Evolutionary conservation across 2,329 filamentous ascomycete genomes (phyloP), one percentile per base, ranked within the genome.

Genomic region (Ophiostoma novo-ulmi): DNA sequence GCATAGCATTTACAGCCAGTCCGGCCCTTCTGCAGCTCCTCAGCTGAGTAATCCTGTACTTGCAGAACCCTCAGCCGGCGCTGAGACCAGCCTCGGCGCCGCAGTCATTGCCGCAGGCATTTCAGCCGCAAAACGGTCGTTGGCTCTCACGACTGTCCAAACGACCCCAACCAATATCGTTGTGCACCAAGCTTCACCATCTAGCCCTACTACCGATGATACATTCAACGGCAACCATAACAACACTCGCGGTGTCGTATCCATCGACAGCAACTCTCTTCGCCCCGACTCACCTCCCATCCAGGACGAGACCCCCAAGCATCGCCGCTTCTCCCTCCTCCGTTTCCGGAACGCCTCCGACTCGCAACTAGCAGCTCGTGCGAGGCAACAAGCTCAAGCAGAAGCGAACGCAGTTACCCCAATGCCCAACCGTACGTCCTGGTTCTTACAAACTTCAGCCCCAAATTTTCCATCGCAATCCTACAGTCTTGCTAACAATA

Each of bases 271-370:
- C 72, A 73, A 76, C 58, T 73, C 73, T 58, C 71, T 73, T 73
- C 80, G 83, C 48, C 81, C 84, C 14, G 80, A 80, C 48, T 83
- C 83, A 14, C 85, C 85, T 36, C 82, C 84, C 17, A 78, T 84
- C 70, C 84, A 87, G 75, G 85, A 86, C 68, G 83, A 88, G 76
- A 82, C 80, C 41, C 80, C 80, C 44, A 88, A 85, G 75, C 84
- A 87, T 75, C 85, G 84, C 72, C 85, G 87, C 73, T 90, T 90
- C 77, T 89, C 86, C 70, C 83, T 97, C 79, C 83, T 97, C 81
- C 89, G 90, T 77, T 93, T 95, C 79, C 91, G 93, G 76, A 94
- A 97, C 85, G 94, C 93, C 73, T 97, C 94, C 10, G 94, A 98
- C 81, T 91, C 93, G 68, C 93, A 97, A 79, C 82, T 98, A 73